Base-by-base conservation (phyloP, 768 basidiomycete species). In the Boletus rufocinnamomeus region DNA sequence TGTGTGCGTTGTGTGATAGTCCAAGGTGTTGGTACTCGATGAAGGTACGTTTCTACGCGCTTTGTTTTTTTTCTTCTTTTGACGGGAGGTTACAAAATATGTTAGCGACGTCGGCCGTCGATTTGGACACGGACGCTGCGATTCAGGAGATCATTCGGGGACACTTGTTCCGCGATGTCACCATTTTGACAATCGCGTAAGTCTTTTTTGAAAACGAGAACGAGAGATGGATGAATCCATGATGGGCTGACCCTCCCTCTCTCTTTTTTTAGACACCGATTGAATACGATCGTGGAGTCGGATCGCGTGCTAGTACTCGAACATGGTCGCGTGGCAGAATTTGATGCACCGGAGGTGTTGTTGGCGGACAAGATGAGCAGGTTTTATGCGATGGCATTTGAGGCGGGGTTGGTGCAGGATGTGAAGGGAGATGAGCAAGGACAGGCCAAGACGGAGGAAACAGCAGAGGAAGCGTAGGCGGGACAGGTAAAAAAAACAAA, bases 301-400 rank as follows among this genome's bases (percentile, higher is more conserved):
- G 38, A 40, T 19, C 38, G 38, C 8, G 38, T 40, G 38, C 38
- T 40, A 19, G 38, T 40, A 4, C 38, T 40, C 38, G 19, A 40
- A 19, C 38, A 9, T 17, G 38, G 38, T 19, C 19, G 38, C 19
- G 19, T 40, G 19, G 82, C 84, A 19, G 93, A 95, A 73, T 86
- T 86, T 65, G 91, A 93, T 66, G 74, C 81, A 1, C 93, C 93
- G 2, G 68, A 78, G 52, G 76, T 66, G 16, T 74, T 95, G 50
- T 74, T 95, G 25, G 75, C 77, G 19, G 80, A 84, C 54, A 73
- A 78, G 57, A 73, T 75, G 16, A 82, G 83, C 1, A 72, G 78
- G 25, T 89, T 90, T 72, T 81, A 82, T 66, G 83, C 80, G 5
- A 76, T 89, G 47, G 84, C 84, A 6, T 75, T 76, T 40, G 85